Base-by-base conservation (phyloP, 257 asterid species). In the Forsythia viridissima region DNA sequence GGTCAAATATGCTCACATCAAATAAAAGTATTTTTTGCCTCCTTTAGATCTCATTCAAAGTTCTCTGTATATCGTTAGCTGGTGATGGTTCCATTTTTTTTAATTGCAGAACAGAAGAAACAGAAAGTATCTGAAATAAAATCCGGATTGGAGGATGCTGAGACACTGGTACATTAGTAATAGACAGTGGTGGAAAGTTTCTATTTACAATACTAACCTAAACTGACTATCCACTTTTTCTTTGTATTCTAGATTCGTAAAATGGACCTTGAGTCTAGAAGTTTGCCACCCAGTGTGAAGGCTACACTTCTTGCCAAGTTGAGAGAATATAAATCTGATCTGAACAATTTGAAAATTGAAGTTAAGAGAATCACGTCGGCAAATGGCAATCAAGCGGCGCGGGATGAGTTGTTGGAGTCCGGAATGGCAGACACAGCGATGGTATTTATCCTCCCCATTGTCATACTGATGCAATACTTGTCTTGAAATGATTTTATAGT, bases 241-340 rank as follows among this genome's bases (percentile, higher is more conserved):
- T 70, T 67, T 24, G 37, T 66, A 38, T 69, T 77, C 68, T 76
- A 93, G 98, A 87, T 93, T 66, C 92, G 93, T 72, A 93, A 93
- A 87, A 93, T 91, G 98, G 98, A 91, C 77, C 93, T 89, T 59
- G 98, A 93, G 87, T 97, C 97, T 78, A 86, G 97, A 80, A 91
- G 96, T 76, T 84, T 91, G 86, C 90, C 92, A 13, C 91, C 93
- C 74, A 88, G 76, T 83, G 86, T 84, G 84, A 93, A 91, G 80
- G 93, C 91, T 79, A 51, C 80, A 18, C 89, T 93, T 79, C 91
- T 93, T 72, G 90, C 91, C 63, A 93, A 93, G 84, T 84, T 93
- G 83, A 87, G 96, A 84, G 97, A 90, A 77, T 89, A 91, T 86
- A 93, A 90, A 84, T 82, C 87, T 57, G 97, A 93, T 87, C 86